Evolutionary conservation across 1,284 basidiomycete genomes (phyloP), one percentile per base, ranked within the genome.

Genomic region (Peniophora sp.): DNA sequence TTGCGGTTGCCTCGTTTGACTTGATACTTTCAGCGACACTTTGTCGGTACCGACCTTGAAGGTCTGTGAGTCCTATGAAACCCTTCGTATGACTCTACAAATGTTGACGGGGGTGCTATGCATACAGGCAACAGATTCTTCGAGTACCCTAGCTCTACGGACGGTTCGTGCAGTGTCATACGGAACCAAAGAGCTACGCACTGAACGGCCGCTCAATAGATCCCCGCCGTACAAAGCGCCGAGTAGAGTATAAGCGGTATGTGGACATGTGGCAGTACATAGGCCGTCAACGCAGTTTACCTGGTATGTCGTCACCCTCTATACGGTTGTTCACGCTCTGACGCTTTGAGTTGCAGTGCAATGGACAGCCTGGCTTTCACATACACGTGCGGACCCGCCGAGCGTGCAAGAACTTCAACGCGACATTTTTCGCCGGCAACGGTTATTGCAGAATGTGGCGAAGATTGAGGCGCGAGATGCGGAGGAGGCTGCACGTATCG

Each of bases 351-450:
- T 20, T 47, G 27, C 51, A 63, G 63, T 64, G 3, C 63, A 64
- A 47, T 62, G 62, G 63, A 55, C 55, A 27, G 56, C 62, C 16
- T 64, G 63, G 63, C 50, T 64, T 1, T 58, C 62, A 2, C 60
- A 63, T 44, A 64, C 62, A 1, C 56, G 62, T 23, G 48, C 47
- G 12, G 35, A 59, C 43, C 56, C 62, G 8, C 63, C 63, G 2
- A 47, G 59, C 6, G 47, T 59, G 5, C 55, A 61, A 48, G 62
- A 62, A 25, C 27, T 58, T 50, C 16, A 32, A 32, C 27, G 27
- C 12, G 27, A 32, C 27, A 32, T 32, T 5, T 32, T 32, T 12
- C 27, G 27, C 27, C 27, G 27, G 12, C 27, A 32, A 32, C 27
- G 27, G 5, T 12, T 32, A 32, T 12, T 6, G 12, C 27, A 32